Base-by-base conservation (phyloP, 2,329 filamentous ascomycete genomes). In the Ilyonectria destructans region DNA sequence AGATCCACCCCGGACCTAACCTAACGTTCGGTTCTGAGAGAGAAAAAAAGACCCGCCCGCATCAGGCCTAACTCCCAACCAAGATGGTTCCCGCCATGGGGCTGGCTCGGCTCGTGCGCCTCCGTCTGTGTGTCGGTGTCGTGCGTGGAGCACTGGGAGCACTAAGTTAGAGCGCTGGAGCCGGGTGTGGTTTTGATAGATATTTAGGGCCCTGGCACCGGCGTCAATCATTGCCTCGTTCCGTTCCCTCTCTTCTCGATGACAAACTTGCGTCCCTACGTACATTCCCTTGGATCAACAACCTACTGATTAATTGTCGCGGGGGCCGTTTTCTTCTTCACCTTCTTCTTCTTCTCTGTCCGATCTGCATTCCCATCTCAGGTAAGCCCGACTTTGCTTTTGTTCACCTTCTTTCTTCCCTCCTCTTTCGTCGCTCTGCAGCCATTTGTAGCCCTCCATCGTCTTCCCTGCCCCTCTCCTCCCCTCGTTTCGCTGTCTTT, bases 121-220 rank as follows among this genome's bases (percentile, higher is more conserved):
- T 15, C 6, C 5, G 48, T 54, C 23, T 61, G 49, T 33, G 48
- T 54, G 58, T 55, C 49, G 59, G 49, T 62, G 59, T 62, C 51
- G 49, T 56, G 58, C 58, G 54, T 58, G 54, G 62, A 49, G 48
- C 58, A 26, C 40, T 61, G 17, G 49, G n/a, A 26, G 26, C 26
- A 26, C 26, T 26, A 26, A n/a, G n/a, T n/a, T 23, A 23, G 26
- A 26, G 26, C 26, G 35, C 21, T 26, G 45, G 45, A 15, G 46
- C 12, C 49, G 26, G 29, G 49, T 33, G 49, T 52, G 49, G 10
- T 17, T 31, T 52, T 52, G 31, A 9, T 21, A 31, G 52, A 56
- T 62, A 62, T 62, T 66, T 66, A 66, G 58, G 62, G 64, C 48
- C 57, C 17, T 23, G 54, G 64, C 52, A 33, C 58, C 58, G 57